These are phyloP conservation scores for Vaucheria bursata DNA, from an alignment of 352 stramenopile species.

Conservation along the genomic window DNA sequence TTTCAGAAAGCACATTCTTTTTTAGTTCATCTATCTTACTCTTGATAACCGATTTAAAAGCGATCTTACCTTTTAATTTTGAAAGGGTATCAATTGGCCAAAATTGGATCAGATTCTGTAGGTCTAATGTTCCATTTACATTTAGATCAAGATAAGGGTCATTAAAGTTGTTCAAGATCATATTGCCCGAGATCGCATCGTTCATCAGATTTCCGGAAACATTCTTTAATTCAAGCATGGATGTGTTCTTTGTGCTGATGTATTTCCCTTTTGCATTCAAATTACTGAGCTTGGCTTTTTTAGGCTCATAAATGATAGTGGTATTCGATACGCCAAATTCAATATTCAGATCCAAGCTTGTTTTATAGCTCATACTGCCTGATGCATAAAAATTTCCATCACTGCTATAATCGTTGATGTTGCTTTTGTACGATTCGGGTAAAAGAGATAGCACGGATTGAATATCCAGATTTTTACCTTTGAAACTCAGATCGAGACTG, in stretches of 20 bases:
- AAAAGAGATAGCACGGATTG: background rate
- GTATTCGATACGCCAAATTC: background rate
- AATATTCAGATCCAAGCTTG: background rate
- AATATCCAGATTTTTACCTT: background rate
- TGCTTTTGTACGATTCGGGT: background rate
- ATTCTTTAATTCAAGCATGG: background rate
- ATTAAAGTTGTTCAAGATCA: background rate
- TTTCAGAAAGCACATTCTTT: background rate
- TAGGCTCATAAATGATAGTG: background rate
- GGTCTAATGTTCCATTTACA: background rate
- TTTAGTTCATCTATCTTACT: background rate
- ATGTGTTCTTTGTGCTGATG: background rate
- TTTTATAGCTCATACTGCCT: background rate
- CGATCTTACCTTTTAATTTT: background rate
- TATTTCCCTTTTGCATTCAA: background rate
- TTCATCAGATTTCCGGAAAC: background rate
- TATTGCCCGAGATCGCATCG: background rate
- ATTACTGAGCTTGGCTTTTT: background rate
- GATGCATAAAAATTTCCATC: background rate
- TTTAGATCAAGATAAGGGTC: background rate
- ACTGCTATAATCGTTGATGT: background rate
- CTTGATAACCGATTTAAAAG: background rate
- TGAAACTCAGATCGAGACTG: background rate
- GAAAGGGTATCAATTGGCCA: background rate
- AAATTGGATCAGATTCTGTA: background rate